Base-by-base conservation (phyloP, 1,139 yeast species). In the Torulaspora pretoriensis region DNA sequence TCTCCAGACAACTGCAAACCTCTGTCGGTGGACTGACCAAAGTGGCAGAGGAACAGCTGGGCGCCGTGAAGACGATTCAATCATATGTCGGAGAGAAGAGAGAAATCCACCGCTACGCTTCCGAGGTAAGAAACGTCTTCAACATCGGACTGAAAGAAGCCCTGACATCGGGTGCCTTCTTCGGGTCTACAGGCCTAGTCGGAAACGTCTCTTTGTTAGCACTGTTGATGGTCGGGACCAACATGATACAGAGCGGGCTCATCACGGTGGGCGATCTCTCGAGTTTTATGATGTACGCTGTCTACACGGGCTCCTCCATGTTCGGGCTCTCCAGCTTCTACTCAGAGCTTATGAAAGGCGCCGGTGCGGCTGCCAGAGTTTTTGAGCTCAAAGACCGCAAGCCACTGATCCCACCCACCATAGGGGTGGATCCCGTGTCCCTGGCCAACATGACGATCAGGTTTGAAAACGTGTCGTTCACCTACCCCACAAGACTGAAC, bases 201-300 rank as follows among this genome's bases (percentile, higher is more conserved):
- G 97, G 97, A 0, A 89, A 92, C 62, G 68, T 79, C 38, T 87
- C 94, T 2, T 73, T 92, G 41, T 68, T 92, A 29, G 81, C 92
- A 1, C 72, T 92, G 35, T 72, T 90, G 37, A 81, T 85, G 9
- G 74, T 85, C 26, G 97, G 98, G 4, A 84, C 96, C 1, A 74
- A 79, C 40, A 75, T 90, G 71, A 94, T 90, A 22, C 74, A 80
- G 43, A 65, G 68, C 40, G 95, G 96, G 0, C 73, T 78, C 33
- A 71, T 92, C 63, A 77, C 95, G 0, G 78, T 89, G 35, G 97
- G 97, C 45, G 97, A 88, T 60, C 73, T 92, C 43, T 83, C 96
- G 8, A 86, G 95, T 45, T 92, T 88, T 65, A 84, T 90, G 83
- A 85, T 92, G 86, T 92, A 92, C 67, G 95, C 97, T 0, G 90